phyloP scores from a whole-genome alignment of 306 rosid genomes.

The Castanospermum australe region DNA sequence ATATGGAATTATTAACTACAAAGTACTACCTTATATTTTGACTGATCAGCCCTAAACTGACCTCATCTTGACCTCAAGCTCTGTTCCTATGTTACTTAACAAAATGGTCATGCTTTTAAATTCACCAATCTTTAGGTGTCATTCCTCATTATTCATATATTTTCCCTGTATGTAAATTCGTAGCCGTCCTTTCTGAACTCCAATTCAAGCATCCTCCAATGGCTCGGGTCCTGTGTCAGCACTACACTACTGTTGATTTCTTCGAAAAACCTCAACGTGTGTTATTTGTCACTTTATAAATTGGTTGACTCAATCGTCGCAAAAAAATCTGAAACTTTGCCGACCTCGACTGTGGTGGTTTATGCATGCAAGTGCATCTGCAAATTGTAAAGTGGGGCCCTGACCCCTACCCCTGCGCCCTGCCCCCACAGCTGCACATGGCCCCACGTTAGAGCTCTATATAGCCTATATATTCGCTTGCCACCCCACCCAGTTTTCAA shows the following conservation, averaged over 20 bases:
- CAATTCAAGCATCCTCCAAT: conserved; percentile 17
- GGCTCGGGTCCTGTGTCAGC: neutral
- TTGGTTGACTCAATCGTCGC: neutral
- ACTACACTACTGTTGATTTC: neutral
- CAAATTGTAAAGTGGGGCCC: conserved; percentile 11
- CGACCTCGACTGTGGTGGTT: conserved; percentile 35
- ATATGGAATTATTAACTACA: conserved; percentile 22
- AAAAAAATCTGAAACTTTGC: neutral
- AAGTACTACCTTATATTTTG: neutral
- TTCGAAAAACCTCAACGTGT: neutral
- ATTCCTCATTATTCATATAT: neutral
- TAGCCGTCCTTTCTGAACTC: conserved; percentile 34
- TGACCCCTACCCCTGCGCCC: neutral
- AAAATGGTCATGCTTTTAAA: neutral
- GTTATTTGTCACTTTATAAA: neutral
- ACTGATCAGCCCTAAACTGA: neutral
- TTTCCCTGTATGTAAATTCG: neutral
- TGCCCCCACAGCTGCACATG: conserved; percentile 3
- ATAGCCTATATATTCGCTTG: neutral
- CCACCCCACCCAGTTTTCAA: neutral
- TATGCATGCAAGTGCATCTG: conserved; percentile 26
- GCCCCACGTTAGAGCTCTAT: neutral
- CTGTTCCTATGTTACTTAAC: neutral
- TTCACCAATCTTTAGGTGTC: conserved; percentile 5
- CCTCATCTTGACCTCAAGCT: conserved; percentile 12